Evolutionary conservation across 192 early-diverging fungal genomes (phyloP).

Genomic region (Spizellomyces sp.): DNA sequence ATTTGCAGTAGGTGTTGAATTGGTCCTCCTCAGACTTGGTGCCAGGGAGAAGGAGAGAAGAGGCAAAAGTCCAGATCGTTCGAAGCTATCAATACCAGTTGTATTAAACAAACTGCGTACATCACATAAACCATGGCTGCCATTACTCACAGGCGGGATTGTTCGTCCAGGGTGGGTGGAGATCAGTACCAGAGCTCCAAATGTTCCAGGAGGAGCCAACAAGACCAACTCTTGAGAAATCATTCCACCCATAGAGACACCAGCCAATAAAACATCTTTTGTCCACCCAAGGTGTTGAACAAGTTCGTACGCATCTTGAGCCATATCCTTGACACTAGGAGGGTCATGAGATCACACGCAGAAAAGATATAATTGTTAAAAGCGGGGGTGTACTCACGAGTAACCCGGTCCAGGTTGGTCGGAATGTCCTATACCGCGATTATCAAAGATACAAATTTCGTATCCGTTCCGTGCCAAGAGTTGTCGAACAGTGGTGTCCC

Average conservation of each 20-base stretch:
- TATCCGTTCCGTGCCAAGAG: conserved; percentile 69
- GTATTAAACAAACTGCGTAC: neutral
- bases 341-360: conserved; percentile 38
- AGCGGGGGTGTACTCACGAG: no score
- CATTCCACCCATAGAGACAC: conserved; percentile 85
- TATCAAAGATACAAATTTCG: conserved; percentile 75
- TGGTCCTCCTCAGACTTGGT: neutral
- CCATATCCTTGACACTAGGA: conserved; percentile 74
- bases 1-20: conserved; percentile 14
- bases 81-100: neutral
- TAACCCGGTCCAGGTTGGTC: conserved; percentile 48
- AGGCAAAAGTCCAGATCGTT: conserved; percentile 11
- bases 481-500: conserved; percentile 63
- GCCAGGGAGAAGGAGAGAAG: conserved; percentile 1
- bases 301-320: conserved; percentile 68
- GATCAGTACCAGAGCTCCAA: conserved; percentile 61
- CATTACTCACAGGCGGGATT: conserved; percentile 34
- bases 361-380: no score
- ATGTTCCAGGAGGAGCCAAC: conserved; percentile 52
- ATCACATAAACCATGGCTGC: neutral
- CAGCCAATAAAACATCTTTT: conserved; percentile 70
- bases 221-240: conserved; percentile 73
- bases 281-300: conserved; percentile 77
- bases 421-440: conserved; percentile 75
- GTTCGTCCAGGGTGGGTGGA: conserved; percentile 59